A percentile compares a stretch with the other conserved stretches of the same genome.
Conservation (phyloP, 805 yeast genomes). For the Pichia paraexigua region DNA sequence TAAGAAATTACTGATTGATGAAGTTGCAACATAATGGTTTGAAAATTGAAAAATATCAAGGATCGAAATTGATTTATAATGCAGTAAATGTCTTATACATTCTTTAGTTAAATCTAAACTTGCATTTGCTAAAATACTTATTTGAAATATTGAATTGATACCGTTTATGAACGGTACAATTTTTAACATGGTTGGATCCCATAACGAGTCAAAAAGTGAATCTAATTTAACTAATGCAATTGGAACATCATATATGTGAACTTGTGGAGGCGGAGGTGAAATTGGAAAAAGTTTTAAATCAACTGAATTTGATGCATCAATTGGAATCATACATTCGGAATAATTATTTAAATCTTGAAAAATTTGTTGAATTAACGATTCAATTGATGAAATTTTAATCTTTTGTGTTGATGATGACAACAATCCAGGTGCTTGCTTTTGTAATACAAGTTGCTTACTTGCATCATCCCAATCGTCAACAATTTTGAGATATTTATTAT, state of each 20-base stretch:
- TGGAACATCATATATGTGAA: slow-evolving; percentile 83
- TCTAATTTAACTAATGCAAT: slow-evolving; percentile 74
- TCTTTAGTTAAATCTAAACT: slow-evolving; percentile 71
- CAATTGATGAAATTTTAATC: slow-evolving; percentile 42
- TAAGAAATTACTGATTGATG: slow-evolving; percentile 61
- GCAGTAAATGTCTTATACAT: slow-evolving; percentile 85
- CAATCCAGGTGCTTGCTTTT: slow-evolving; percentile 16
- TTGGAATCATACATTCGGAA: slow-evolving; percentile 91
- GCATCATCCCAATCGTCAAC: slow-evolving; percentile 25
- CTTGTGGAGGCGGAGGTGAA: slow-evolving; percentile 69
- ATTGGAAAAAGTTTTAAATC: slow-evolving; percentile 92
- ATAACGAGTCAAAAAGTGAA: slow-evolving; percentile 72
- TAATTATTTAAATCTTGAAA: slow-evolving; percentile 91
- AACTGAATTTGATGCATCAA: slow-evolving; percentile 81
- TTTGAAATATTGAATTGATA: slow-evolving; percentile 68
- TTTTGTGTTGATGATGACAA: slow-evolving; percentile 15
- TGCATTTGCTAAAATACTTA: slow-evolving; percentile 73
- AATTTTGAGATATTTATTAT: slow-evolving; percentile 24
- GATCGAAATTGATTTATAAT: slow-evolving; percentile 77
- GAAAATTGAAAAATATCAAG: slow-evolving; percentile 85
- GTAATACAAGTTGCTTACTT: slow-evolving; percentile 19
- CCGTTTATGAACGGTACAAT: slow-evolving; percentile 86
- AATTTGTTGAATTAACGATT: slow-evolving; percentile 78
- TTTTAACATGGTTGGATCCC: slow-evolving; percentile 96
- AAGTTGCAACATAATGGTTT: slow-evolving; percentile 84